phyloP scores from a whole-genome alignment of 1,284 basidiomycete species.

The Ceratobasidium sp. region DNA sequence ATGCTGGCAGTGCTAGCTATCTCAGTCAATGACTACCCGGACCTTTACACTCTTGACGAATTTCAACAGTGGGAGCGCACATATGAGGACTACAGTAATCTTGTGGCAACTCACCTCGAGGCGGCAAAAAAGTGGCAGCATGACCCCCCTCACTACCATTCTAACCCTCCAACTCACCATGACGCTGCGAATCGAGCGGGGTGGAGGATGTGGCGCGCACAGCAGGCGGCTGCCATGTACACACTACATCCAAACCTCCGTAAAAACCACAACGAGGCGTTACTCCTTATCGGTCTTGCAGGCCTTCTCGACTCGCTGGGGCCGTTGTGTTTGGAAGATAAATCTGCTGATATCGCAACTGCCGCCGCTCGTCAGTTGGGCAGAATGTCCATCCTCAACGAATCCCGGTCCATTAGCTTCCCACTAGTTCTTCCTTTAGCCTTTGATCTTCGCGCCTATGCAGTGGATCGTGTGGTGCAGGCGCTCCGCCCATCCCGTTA shows the following conservation, averaged over 20 bases:
- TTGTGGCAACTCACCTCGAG: background rate
- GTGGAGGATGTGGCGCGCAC: constrained; percentile 1
- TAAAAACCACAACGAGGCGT: background rate
- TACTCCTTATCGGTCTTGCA: constrained; percentile 8
- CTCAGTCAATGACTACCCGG: constrained; percentile 11
- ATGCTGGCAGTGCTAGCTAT: constrained; percentile 13
- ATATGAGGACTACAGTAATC: background rate
- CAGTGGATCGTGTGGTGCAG: background rate
- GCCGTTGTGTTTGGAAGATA: background rate
- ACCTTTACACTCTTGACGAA: background rate
- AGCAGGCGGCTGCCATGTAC: background rate
- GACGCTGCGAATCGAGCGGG: background rate
- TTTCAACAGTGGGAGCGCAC: background rate
- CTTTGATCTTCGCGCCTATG: constrained; percentile 4
- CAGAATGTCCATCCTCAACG: background rate
- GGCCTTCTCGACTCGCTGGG: background rate
- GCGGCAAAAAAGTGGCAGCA: background rate
- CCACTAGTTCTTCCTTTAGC: constrained; percentile 9
- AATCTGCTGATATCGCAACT: background rate
- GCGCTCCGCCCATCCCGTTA: background rate
- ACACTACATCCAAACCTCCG: background rate
- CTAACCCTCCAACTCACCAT: background rate
- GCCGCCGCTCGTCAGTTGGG: background rate
- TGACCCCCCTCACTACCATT: background rate
- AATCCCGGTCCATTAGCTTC: background rate